Evolutionary conservation across 1,139 yeast genomes (phyloP).

Genomic region (Protomyces inundatus): DNA sequence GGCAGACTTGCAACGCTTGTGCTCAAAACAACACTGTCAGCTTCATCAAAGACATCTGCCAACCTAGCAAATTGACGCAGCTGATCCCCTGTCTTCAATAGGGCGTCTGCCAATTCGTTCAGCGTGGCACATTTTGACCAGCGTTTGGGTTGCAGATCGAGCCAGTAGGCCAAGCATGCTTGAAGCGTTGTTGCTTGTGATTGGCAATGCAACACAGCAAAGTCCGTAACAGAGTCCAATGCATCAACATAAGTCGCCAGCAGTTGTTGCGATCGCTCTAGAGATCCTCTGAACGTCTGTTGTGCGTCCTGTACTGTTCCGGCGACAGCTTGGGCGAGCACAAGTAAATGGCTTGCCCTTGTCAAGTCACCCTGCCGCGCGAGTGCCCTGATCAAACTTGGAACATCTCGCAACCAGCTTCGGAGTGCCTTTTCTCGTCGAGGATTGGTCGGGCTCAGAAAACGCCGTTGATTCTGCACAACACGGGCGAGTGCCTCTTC

Average conservation of each 20-base stretch:
- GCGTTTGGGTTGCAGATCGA: neutral
- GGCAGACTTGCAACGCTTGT: neutral
- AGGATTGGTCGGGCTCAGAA: neutral
- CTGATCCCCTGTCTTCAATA: neutral
- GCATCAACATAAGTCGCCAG: neutral
- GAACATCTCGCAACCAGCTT: neutral
- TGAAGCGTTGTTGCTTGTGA: neutral
- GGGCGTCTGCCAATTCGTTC: neutral
- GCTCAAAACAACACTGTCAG: neutral
- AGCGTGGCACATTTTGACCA: neutral
- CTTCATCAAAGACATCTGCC: neutral
- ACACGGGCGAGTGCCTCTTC: neutral
- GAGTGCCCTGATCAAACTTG: neutral
- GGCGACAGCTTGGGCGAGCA: neutral
- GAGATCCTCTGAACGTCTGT: neutral
- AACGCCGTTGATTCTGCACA: neutral
- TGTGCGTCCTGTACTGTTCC: no score
- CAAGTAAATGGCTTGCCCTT: constrained; percentile 1
- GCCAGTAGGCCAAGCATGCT: constrained; percentile 11
- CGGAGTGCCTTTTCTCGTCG: neutral
- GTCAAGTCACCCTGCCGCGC: constrained; percentile 3
- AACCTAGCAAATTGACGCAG: constrained; percentile 4
- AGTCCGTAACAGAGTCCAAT: neutral
- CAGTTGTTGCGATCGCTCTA: neutral
- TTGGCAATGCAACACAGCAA: neutral